phyloP scores from a whole-genome alignment of 2,329 filamentous ascomycete genomes.

The Zasmidium citrigriseum region DNA sequence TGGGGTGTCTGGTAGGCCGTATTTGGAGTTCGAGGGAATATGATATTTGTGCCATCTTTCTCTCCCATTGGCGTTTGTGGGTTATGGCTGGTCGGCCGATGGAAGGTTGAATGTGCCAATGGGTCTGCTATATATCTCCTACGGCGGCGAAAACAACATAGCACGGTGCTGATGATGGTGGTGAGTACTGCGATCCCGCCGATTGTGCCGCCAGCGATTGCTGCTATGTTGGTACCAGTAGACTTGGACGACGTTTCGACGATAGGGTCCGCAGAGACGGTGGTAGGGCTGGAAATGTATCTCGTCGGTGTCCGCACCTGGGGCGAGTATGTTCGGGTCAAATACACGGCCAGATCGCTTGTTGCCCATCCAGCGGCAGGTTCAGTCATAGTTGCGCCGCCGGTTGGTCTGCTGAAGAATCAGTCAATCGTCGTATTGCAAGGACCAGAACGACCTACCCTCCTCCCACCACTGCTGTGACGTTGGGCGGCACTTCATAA shows the following conservation, averaged over 20 bases:
- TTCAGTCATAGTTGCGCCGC: constrained; percentile 55
- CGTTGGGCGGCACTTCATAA: constrained; percentile 52
- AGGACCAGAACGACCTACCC: constrained; percentile 24
- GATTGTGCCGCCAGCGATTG: constrained; percentile 43
- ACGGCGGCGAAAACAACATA: constrained; percentile 38
- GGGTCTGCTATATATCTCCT: background rate
- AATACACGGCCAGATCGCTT: constrained; percentile 55
- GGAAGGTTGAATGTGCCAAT: background rate
- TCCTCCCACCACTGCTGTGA: constrained; percentile 53
- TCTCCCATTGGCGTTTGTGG: background rate
- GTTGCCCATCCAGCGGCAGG: constrained; percentile 55
- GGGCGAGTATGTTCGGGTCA: constrained; percentile 52
- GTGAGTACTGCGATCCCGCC: constrained; percentile 40
- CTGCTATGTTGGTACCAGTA: constrained; percentile 32
- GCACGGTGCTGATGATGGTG: constrained; percentile 25
- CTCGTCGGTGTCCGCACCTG: constrained; percentile 55
- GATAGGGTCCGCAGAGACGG: constrained; percentile 19
- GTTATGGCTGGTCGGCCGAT: background rate
- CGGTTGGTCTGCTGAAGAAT: constrained; percentile 40
- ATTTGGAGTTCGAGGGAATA: background rate
- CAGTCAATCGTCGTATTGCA: background rate
- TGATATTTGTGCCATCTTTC: background rate
- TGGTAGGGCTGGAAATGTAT: constrained; percentile 32
- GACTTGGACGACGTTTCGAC: background rate
- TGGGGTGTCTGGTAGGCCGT: background rate